A percentile compares a stretch with the other conserved stretches of the same genome.
Conservation (phyloP, 768 basidiomycete genomes). For the Tylopilus felleus region DNA sequence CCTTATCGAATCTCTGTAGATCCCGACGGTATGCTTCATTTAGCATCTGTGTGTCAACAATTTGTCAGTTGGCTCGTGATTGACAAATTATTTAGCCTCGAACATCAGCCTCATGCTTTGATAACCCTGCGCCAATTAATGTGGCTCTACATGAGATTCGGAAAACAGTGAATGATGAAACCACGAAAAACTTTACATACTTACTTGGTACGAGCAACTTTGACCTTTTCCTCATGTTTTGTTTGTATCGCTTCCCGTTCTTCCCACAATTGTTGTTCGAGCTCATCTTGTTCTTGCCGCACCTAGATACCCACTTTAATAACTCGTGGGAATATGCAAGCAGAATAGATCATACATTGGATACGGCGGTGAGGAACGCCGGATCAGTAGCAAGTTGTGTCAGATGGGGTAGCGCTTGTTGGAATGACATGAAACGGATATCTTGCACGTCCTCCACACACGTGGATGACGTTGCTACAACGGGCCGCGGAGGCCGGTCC, state of each 20-base stretch:
- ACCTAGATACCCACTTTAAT: slow-evolving; percentile 42
- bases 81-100: slow-evolving; percentile 12
- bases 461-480: slow-evolving; percentile 3
- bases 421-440: slow-evolving; percentile 53
- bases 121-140: slow-evolving; percentile 61
- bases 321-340: background rate
- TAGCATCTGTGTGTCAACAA: slow-evolving; percentile 59
- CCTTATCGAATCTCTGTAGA: slow-evolving; percentile 62
- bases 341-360: slow-evolving; percentile 42
- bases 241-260: slow-evolving; percentile 59
- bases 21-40: slow-evolving; percentile 63
- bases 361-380: slow-evolving; percentile 46
- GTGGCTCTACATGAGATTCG: slow-evolving; percentile 48
- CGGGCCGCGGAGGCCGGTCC: slow-evolving; percentile 14
- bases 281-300: slow-evolving; percentile 63
- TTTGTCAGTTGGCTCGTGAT: slow-evolving; percentile 9
- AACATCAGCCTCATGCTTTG: slow-evolving; percentile 57
- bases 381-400: slow-evolving; percentile 56
- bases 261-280: slow-evolving; percentile 67
- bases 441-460: slow-evolving; percentile 39
- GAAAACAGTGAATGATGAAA: background rate
- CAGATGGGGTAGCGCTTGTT: slow-evolving; percentile 66
- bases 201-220: slow-evolving; percentile 64
- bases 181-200: slow-evolving; percentile 19
- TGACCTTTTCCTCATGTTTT: slow-evolving; percentile 70